Evolutionary conservation across 1,139 yeast species (phyloP), one percentile per base, ranked within the genome.

Genomic region (Suhomyces panamericanus): DNA sequence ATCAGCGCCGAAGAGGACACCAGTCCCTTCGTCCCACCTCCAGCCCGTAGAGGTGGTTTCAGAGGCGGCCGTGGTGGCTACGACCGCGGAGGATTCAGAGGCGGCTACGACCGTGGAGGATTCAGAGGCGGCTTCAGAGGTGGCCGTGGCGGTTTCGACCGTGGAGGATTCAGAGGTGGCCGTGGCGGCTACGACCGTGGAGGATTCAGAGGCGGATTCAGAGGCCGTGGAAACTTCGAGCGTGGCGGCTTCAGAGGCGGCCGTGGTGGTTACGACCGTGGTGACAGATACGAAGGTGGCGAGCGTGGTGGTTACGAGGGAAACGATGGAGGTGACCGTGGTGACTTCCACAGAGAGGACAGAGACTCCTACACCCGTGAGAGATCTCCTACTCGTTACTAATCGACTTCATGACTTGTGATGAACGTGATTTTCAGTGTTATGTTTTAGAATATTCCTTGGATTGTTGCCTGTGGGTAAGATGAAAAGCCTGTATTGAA

Each of bases 1-100:
- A 70, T 88, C 49, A 65, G 77, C 49, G 87, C 91, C 49, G 88
- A 83, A 68, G 89, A 82, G 70, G 96, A 88, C 64, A 85, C 86
- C 59, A 78, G 86, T 59, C 90, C 91, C 52, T 85, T 85, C 58
- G 77, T 84, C 54, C 85, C 88, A 55, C 80, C 84, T 44, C 77
- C 80, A 51, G 73, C 81, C 53, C 74, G 83, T 71, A 75, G 81
- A 60, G 69, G 75, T 43, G 78, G 78, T 48, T 74, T 78, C 53
- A 66, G 75, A 59, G 77, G 80, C 51, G 74, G 76, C 43, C 49
- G 52, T 39, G 77, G 77, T 38, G 69, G 71, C 24, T 30, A 16
- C 29, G 38, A 29, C 34, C 32, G 46, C 20, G 54, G 55, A 40
- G 46, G 55, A 8, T 51, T 51, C 44, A 77, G 77, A 39, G 69